Base-by-base conservation (phyloP, 2,329 filamentous ascomycete species). In the Neopestalotiopsis sp. region DNA sequence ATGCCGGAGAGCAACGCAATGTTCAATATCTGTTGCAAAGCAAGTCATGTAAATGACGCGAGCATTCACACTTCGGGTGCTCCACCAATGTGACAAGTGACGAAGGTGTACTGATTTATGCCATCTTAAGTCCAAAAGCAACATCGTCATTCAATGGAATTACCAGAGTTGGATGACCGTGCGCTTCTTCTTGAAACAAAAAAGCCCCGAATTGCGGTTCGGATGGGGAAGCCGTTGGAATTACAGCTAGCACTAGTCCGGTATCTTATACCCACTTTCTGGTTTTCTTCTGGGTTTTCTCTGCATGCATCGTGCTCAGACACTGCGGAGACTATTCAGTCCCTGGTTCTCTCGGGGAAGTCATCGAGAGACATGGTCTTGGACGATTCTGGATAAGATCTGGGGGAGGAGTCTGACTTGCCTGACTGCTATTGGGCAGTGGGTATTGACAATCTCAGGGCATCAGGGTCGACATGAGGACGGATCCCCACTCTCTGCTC, bases 401-500 rank as follows among this genome's bases (percentile, higher is more conserved):
- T 53, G 45, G 45, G n/a, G 45, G 45, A 53, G 45, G 45, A 53
- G 45, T 24, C 9, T 53, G 4, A n/a, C 45, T n/a, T 38, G 45
- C 9, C 14, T 1, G 9, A 20, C n/a, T 53, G 14, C 45, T 20
- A 53, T 53, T 53, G 45, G 45, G 20, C 45, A n/a, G 20, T 53
- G 45, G 17, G 20, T 20, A 53, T n/a, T 53, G 45, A 20, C 17
- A n/a, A 53, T 20, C 1, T n/a, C 7, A 53, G 9, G 20, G 45
- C 20, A n/a, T 53, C 45, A 53, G 45, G 45, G 45, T 53, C 45
- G 45, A 53, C 45, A 53, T 53, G 45, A 53, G 45, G 45, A 53
- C 45, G 7, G 45, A 53, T 53, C n/a, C 3, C 45, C 45, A 53
- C 45, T 20, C 45, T 17, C 9, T 38, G 17, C 14, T 53, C 45